phyloP scores from a whole-genome alignment of 805 yeast species.

The Isabelozyma pseudorhagii region DNA sequence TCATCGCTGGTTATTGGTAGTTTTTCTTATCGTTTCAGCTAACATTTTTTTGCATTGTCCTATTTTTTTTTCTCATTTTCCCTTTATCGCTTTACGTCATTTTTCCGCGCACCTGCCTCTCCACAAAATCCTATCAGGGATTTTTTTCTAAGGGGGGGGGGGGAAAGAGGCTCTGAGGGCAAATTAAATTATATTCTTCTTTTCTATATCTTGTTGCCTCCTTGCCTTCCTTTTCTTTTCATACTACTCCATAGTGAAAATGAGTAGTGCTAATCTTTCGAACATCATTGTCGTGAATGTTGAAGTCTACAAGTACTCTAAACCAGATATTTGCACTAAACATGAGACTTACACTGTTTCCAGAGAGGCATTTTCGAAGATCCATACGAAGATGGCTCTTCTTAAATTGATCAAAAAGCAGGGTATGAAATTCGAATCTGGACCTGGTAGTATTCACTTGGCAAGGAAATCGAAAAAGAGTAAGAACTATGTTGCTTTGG shows the following conservation, averaged over 20 bases:
- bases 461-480: slow-evolving; percentile 47
- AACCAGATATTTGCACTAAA: neutral
- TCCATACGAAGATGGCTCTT: neutral
- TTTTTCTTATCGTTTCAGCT: neutral
- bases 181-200: neutral
- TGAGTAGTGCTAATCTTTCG: neutral
- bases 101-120: neutral
- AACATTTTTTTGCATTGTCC: neutral
- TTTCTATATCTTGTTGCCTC: neutral
- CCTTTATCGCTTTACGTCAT: neutral
- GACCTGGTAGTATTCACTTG: neutral
- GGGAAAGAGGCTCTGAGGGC: neutral
- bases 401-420: neutral
- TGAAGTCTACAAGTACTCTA: neutral
- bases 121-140: neutral
- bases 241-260: neutral
- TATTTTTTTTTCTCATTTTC: neutral
- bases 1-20: neutral
- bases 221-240: neutral
- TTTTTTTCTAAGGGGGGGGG: neutral
- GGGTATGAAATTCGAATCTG: neutral
- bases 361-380: neutral
- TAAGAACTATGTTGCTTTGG: slow-evolving; percentile 38
- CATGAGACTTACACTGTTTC: neutral
- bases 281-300: neutral